These are phyloP conservation scores for Amanita fuliginea DNA, from an alignment of 768 basidiomycete genomes.

Conservation along the genomic window DNA sequence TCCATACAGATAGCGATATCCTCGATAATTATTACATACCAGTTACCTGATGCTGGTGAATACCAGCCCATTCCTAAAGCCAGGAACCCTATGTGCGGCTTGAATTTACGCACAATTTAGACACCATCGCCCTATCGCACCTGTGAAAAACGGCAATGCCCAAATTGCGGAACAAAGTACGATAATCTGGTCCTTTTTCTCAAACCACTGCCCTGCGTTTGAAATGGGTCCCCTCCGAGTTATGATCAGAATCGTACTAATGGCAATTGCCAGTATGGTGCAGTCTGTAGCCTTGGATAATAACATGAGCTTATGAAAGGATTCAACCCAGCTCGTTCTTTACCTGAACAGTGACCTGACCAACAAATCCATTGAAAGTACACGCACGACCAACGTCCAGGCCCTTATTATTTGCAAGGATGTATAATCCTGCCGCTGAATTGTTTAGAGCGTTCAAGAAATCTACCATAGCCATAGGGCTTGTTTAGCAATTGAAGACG, in stretches of 20 bases:
- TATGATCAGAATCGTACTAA: background rate
- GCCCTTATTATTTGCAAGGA: background rate
- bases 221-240: background rate
- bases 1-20: background rate
- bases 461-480: no score
- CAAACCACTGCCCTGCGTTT: background rate
- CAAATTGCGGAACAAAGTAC: background rate
- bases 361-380: constrained; percentile 7
- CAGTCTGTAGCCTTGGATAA: constrained; percentile 6
- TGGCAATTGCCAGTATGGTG: constrained; percentile 6
- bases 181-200: background rate
- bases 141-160: constrained; percentile 4
- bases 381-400: constrained; percentile 4
- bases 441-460: constrained; percentile 7
- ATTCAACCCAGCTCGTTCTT: background rate
- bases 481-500: background rate
- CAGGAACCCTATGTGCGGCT: constrained; percentile 5
- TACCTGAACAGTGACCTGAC: constrained; percentile 9
- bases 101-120: background rate
- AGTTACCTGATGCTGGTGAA: constrained; percentile 8
- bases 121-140: background rate
- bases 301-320: background rate
- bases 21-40: background rate
- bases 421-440: constrained; percentile 6
- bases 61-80: constrained; percentile 9